Evolutionary conservation across 2,329 filamentous ascomycete species (phyloP).

Genomic region (Plenodomus biglobosus): DNA sequence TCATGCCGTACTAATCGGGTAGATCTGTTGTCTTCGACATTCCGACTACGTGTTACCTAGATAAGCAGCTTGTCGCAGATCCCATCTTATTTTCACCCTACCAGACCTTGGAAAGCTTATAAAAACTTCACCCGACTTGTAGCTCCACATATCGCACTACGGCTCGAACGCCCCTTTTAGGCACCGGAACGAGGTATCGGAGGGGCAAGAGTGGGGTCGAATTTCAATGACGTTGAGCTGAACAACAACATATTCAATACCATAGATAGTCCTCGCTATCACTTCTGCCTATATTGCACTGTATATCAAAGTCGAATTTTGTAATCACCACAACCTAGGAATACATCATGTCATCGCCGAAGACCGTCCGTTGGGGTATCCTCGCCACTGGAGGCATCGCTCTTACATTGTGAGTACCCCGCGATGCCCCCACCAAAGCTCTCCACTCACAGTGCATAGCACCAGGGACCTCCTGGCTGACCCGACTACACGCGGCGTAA

Average conservation of each 20-base stretch:
- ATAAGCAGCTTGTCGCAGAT: too few relatives aligned
- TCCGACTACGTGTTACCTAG: too few relatives aligned
- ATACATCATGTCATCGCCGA: slow-evolving; percentile 36
- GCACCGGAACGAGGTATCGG: slow-evolving; percentile 5
- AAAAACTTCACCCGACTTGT: neutral
- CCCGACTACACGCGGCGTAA: slow-evolving; percentile 67
- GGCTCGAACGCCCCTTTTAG: neutral
- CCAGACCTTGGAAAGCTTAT: too few relatives aligned
- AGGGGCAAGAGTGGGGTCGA: slow-evolving; percentile 21
- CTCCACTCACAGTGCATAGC: slow-evolving; percentile 23
- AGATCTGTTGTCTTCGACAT: too few relatives aligned
- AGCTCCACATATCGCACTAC: neutral
- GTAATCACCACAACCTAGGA: neutral
- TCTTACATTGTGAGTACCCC: slow-evolving; percentile 45
- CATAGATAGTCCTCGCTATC: neutral
- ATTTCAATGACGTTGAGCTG: slow-evolving; percentile 18
- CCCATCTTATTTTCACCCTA: too few relatives aligned
- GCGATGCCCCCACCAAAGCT: slow-evolving; percentile 14
- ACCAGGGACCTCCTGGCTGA: slow-evolving; percentile 77
- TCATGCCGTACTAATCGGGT: too few relatives aligned
- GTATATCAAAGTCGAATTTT: neutral
- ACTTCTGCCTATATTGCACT: neutral
- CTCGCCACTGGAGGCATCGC: slow-evolving; percentile 54
- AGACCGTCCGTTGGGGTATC: slow-evolving; percentile 50
- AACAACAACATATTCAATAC: neutral